Conservation (phyloP, 305 asterid species). For the Fraxinus greggii region DNA sequence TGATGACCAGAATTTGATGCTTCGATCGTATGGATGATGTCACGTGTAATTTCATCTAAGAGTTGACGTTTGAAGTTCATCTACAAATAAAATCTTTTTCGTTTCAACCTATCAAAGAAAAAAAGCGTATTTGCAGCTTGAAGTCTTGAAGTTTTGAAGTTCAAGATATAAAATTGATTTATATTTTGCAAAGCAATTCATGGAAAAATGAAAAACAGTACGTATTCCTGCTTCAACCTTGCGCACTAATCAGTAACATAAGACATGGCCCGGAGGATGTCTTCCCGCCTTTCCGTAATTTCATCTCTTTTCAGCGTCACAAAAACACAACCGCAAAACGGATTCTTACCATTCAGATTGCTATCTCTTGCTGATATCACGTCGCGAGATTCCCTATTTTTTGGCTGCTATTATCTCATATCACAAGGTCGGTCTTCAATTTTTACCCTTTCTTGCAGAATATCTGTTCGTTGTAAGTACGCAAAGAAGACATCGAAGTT, state of each 20-base stretch:
- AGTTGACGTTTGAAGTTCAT: neutral
- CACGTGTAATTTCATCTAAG: too few species aligned
- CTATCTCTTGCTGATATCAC: conserved; percentile 19
- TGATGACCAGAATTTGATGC: too few species aligned
- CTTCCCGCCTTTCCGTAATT: conserved; percentile 36
- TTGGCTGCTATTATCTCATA: conserved; percentile 15
- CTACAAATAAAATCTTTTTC: neutral
- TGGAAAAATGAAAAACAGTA: neutral
- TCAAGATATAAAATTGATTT: neutral
- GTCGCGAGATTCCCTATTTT: neutral
- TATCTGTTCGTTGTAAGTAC: conserved; percentile 45
- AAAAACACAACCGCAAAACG: conserved; percentile 21
- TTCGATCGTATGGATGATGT: too few species aligned
- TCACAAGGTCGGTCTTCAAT: conserved; percentile 36
- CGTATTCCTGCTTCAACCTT: neutral
- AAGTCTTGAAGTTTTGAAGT: neutral
- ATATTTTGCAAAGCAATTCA: neutral
- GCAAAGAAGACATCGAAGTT: conserved; percentile 6
- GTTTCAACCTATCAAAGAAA: neutral
- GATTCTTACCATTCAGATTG: conserved; percentile 11
- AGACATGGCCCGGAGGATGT: conserved; percentile 45
- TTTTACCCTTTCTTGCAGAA: conserved; percentile 8
- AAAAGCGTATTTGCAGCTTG: neutral
- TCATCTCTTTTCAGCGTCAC: conserved; percentile 30
- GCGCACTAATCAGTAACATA: neutral